A percentile compares a stretch with the other conserved stretches of the same genome.
phyloP scores from a whole-genome alignment of 495 filamentous ascomycete genomes.

The Chaetomium fimeti region DNA sequence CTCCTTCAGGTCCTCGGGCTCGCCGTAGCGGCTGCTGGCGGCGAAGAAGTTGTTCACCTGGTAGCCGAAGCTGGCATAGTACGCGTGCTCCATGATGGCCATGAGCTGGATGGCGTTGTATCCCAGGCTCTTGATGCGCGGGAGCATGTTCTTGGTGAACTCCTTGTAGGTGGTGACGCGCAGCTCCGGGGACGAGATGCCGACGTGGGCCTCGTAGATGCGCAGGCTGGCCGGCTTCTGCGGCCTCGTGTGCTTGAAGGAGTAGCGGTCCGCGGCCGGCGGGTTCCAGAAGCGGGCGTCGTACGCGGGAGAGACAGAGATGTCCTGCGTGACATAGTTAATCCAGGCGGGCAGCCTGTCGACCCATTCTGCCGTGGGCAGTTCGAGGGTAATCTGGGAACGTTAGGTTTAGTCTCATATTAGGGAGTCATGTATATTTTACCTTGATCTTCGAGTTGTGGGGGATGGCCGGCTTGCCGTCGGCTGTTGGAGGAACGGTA shows the following conservation, averaged over 20 bases:
- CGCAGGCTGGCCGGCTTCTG: slow-evolving; percentile 81
- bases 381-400: slow-evolving; percentile 75
- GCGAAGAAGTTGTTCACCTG: slow-evolving; percentile 99
- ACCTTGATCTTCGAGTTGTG: slow-evolving; percentile 97
- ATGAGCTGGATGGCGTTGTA: slow-evolving; percentile 99
- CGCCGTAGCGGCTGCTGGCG: slow-evolving; percentile 91
- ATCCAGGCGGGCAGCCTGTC: slow-evolving; percentile 96
- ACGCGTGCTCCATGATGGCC: slow-evolving; percentile 99
- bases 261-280: slow-evolving; percentile 67
- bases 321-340: slow-evolving; percentile 91
- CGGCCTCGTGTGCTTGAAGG: slow-evolving; percentile 78
- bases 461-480: slow-evolving; percentile 75
- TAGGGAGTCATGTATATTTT: slow-evolving; percentile 8
- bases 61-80: slow-evolving; percentile 98
- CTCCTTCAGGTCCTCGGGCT: slow-evolving; percentile 94
- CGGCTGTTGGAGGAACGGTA: slow-evolving; percentile 64
- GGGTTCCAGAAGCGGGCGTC: slow-evolving; percentile 98
- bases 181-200: slow-evolving; percentile 89
- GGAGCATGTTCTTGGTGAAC: slow-evolving; percentile 88
- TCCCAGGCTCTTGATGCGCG: slow-evolving; percentile 83
- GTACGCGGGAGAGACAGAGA: slow-evolving; percentile 82
- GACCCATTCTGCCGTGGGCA: slow-evolving; percentile 72
- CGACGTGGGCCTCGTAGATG: slow-evolving; percentile 97
- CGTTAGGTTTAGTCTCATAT: neutral
- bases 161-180: slow-evolving; percentile 92